These are phyloP conservation scores for Lactarius sp. DNA, from an alignment of 768 basidiomycete genomes.

Conservation along the genomic window DNA sequence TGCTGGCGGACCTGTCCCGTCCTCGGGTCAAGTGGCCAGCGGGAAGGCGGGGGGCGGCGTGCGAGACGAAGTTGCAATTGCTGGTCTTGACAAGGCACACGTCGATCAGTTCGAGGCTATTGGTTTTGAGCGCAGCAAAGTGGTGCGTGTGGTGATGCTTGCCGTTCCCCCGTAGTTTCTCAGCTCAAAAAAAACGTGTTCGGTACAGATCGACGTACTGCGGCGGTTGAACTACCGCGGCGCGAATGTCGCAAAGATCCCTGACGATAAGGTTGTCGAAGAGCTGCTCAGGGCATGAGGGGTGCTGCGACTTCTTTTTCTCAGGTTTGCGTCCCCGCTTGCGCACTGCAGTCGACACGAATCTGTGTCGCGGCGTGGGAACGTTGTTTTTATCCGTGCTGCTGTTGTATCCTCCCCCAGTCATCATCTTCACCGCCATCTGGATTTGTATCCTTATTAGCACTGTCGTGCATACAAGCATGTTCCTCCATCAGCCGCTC, in stretches of 20 bases:
- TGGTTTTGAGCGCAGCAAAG: slow-evolving; percentile 79
- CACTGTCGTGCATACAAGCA: slow-evolving; percentile 13
- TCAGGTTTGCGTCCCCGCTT: slow-evolving; percentile 12
- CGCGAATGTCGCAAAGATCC: slow-evolving; percentile 70
- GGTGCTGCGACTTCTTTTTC: not conserved
- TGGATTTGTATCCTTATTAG: slow-evolving; percentile 22
- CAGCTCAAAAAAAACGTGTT: not conserved
- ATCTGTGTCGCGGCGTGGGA: not conserved
- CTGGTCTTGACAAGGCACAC: slow-evolving; percentile 77
- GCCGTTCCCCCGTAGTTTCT: not conserved
- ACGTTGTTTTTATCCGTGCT: slow-evolving; percentile 2
- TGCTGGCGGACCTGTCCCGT: slow-evolving; percentile 62
- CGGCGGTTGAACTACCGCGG: slow-evolving; percentile 85
- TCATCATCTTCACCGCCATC: slow-evolving; percentile 13
- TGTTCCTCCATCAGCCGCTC: slow-evolving; percentile 1
- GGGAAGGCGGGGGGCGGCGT: slow-evolving; percentile 27
- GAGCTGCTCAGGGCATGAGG: slow-evolving; percentile 63
- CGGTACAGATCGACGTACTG: slow-evolving; percentile 74
- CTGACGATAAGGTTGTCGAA: slow-evolving; percentile 81
- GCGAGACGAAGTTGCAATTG: slow-evolving; percentile 53
- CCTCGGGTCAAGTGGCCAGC: slow-evolving; percentile 25
- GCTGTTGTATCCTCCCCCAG: slow-evolving; percentile 13
- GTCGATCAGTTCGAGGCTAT: slow-evolving; percentile 80
- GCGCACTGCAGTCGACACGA: not conserved
- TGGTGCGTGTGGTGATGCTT: slow-evolving; percentile 42